Base-by-base conservation (phyloP, 495 filamentous ascomycete species). In the Neurospora tetrasperma region DNA sequence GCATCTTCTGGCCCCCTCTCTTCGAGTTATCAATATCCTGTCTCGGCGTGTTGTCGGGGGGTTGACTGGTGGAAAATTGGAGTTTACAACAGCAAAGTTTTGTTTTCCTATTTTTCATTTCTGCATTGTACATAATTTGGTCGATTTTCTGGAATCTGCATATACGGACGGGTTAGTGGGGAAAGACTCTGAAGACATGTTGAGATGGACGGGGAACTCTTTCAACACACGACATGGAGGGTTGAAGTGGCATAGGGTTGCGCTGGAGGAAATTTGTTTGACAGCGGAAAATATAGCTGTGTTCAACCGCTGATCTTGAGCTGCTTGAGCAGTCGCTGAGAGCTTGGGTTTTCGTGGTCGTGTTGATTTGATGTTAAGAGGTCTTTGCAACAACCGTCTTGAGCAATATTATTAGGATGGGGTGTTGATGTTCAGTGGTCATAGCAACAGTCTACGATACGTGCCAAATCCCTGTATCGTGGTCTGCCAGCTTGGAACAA, bases 101-200 rank as follows among this genome's bases (percentile, higher is more conserved):
- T 71, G 46, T 69, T 72, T 72, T 73, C 42, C 41, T 44, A 0
- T 18, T 39, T 31, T 35, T 73, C 42, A n/a, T 31, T 46, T 71
- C 42, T 42, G 16, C 38, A 70, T 43, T 74, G 73, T 76, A 74
- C 70, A 76, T 72, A 72, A 54, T 73, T 71, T 40, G 16, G 69
- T 66, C 27, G 3, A 1, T 66, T 31, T 54, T 59, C 71, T 71
- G 10, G 31, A 59, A 68, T 75, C 70, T 42, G 62, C 71, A 69
- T 59, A 75, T 69, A 70, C 69, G 42, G 44, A 66, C 35, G 54
- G 54, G 27, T 27, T 66, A 38, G 54, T 38, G 14, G 54, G 54
- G 54, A 66, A 35, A 27, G 14, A 38, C 27, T 66, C 27, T 35
- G 54, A 38, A 66, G 54, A 66, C 54, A 66, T 66, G 54, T 66